phyloP scores from a whole-genome alignment of 1,284 basidiomycete genomes.

The Veloboletus limbatus region DNA sequence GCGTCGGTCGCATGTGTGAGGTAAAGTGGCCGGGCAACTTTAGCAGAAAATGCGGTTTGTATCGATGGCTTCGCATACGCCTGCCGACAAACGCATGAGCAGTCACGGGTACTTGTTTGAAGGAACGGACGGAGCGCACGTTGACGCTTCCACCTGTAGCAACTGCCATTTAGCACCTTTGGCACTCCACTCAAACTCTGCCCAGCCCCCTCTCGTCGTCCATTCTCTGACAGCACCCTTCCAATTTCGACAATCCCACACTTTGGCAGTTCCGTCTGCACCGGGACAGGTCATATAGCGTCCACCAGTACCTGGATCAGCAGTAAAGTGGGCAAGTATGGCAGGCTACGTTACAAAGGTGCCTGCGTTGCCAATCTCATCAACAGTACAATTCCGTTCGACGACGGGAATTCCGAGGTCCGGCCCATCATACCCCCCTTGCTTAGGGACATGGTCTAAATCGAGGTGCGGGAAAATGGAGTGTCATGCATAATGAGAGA shows the following conservation, averaged over 20 bases:
- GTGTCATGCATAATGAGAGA: constrained; percentile 21
- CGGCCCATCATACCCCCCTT: constrained; percentile 32
- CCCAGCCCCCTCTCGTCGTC: constrained; percentile 62
- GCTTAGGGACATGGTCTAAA: constrained; percentile 35
- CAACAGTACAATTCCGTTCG: constrained; percentile 13
- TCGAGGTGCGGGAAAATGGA: constrained; percentile 39
- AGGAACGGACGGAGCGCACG: constrained; percentile 41
- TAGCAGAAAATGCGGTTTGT: constrained; percentile 49
- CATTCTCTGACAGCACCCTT: constrained; percentile 83
- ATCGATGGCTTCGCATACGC: constrained; percentile 70
- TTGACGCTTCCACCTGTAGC: constrained; percentile 81
- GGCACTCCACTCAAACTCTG: constrained; percentile 75
- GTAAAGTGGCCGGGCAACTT: constrained; percentile 73
- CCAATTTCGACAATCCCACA: constrained; percentile 97
- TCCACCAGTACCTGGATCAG: constrained; percentile 82
- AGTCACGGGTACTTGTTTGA: background rate
- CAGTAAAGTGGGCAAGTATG: too few species aligned
- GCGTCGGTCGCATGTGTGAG: constrained; percentile 72
- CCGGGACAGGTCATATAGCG: constrained; percentile 91
- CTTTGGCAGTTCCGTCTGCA: constrained; percentile 85
- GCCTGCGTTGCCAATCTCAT: background rate
- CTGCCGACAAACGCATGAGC: constrained; percentile 35
- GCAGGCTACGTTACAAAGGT: constrained; percentile 8
- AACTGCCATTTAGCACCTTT: constrained; percentile 82
- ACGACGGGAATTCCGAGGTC: constrained; percentile 34